Conservation (phyloP, 441 rosid species). For the Biscutella laevigata region DNA sequence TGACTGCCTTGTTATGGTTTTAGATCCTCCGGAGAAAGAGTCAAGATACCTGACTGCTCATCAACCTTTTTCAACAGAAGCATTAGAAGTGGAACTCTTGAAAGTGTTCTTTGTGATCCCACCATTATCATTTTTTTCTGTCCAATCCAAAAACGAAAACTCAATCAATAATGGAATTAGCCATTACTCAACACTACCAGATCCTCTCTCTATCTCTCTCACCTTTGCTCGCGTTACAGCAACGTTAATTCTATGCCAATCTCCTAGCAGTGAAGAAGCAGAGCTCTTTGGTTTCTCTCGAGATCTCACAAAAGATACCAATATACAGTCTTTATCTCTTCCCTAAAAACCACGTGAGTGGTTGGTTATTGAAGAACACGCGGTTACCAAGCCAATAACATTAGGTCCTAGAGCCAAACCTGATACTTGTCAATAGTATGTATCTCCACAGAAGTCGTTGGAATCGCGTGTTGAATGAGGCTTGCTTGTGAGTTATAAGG, state of each 20-base stretch:
- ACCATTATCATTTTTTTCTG: slow-evolving; percentile 94
- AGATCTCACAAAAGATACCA: slow-evolving; percentile 80
- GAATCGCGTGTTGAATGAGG: slow-evolving; percentile 47
- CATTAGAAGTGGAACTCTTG: slow-evolving; percentile 69
- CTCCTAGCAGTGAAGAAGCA: slow-evolving; percentile 68
- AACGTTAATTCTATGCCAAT: slow-evolving; percentile 95
- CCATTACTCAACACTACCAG: not conserved
- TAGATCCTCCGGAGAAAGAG: slow-evolving; percentile 23
- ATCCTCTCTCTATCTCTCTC: slow-evolving; percentile 1
- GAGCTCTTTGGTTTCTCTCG: slow-evolving; percentile 48
- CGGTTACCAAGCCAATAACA: not conserved
- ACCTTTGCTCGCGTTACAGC: slow-evolving; percentile 97
- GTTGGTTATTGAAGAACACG: not conserved
- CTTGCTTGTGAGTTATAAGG: slow-evolving; percentile 91
- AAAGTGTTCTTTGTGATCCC: slow-evolving; percentile 70
- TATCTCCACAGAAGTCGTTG: slow-evolving; percentile 53
- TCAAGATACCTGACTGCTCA: slow-evolving; percentile 62
- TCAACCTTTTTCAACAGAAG: slow-evolving; percentile 69
- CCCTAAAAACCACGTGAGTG: slow-evolving; percentile 44
- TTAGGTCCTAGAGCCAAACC: slow-evolving; percentile 38
- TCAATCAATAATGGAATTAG: not conserved
- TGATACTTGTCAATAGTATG: slow-evolving; percentile 96
- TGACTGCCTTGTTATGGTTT: slow-evolving; percentile 9
- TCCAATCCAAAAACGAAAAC: not conserved
- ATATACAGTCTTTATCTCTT: slow-evolving; percentile 85